phyloP scores from a whole-genome alignment of 441 rosid species.

The Erodium trifolium region DNA sequence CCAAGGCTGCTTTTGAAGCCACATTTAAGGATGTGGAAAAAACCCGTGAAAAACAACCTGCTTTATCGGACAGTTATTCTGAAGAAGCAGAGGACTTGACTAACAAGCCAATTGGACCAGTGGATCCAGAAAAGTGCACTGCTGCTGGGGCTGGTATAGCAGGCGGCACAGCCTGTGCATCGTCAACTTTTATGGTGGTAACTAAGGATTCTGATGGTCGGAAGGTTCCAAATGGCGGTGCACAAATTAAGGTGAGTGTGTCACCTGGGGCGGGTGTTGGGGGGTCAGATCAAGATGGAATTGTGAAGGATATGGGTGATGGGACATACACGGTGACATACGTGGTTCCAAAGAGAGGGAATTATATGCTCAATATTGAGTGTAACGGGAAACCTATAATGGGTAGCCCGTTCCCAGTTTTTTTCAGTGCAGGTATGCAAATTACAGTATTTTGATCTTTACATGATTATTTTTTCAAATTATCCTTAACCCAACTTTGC shows the following conservation, averaged over 20 bases:
- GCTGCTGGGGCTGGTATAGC: conserved; percentile 92
- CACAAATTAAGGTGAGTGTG: conserved; percentile 64
- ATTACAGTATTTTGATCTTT: not conserved
- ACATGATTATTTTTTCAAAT: not conserved
- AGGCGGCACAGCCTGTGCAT: conserved; percentile 92
- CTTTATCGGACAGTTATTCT: conserved; percentile 64
- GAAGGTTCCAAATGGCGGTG: conserved; percentile 69
- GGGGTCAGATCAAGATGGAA: conserved; percentile 83
- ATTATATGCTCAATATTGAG: conserved; percentile 88
- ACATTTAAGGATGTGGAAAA: conserved; percentile 62
- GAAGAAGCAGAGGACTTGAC: conserved; percentile 58
- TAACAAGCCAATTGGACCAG: conserved; percentile 78
- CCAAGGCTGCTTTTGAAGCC: conserved; percentile 94
- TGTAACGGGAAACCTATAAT: conserved; percentile 77
- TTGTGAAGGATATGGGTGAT: conserved; percentile 89
- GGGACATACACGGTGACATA: conserved; percentile 82
- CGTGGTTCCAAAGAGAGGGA: conserved; percentile 94
- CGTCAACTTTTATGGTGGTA: conserved; percentile 67
- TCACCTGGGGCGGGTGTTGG: conserved; percentile 92
- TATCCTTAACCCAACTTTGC: too few relatives aligned
- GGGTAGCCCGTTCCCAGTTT: conserved; percentile 97
- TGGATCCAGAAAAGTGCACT: conserved; percentile 76
- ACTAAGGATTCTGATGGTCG: conserved; percentile 89
- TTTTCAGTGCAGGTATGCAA: conserved; percentile 77
- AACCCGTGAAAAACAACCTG: conserved; percentile 26